phyloP scores from a whole-genome alignment of 169 alveolate genomes.

The Plasmodium chabaudi region DNA sequence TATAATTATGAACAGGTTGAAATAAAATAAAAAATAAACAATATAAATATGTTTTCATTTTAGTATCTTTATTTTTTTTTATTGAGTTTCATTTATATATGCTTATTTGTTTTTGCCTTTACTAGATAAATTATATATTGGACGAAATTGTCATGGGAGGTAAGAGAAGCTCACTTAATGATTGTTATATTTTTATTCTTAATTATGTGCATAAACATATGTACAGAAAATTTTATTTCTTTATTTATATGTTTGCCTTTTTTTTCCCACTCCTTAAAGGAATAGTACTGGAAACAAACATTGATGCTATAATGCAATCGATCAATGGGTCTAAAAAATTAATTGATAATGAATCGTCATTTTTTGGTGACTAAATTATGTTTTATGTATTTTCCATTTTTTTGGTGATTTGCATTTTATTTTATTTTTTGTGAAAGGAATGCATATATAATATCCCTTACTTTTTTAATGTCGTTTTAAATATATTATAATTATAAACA shows the following conservation, averaged over 20 bases:
- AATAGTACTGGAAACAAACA: slow-evolving; percentile 65
- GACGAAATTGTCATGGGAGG: slow-evolving; percentile 93
- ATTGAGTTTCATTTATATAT: not conserved
- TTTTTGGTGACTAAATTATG: slow-evolving; percentile 40
- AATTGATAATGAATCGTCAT: slow-evolving; percentile 68
- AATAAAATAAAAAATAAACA: not conserved
- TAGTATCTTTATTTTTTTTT: slow-evolving; percentile 2
- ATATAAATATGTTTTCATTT: not conserved
- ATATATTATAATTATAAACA: no score
- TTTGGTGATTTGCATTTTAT: not conserved
- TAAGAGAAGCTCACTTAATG: slow-evolving; percentile 21
- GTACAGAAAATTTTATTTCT: not conserved
- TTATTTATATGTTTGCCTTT: slow-evolving; percentile 2
- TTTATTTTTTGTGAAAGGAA: not conserved
- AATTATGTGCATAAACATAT: not conserved
- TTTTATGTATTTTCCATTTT: not conserved
- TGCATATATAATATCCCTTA: no score
- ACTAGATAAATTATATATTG: slow-evolving; percentile 88
- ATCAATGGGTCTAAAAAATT: slow-evolving; percentile 68
- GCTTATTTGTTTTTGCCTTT: slow-evolving; percentile 3
- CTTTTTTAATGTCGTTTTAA: no score
- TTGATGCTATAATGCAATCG: slow-evolving; percentile 58
- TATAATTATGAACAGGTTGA: slow-evolving; percentile 91
- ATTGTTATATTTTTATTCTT: not conserved
- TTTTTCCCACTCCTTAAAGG: slow-evolving; percentile 12